These are phyloP conservation scores for Talaromyces sp. DNA, from an alignment of 2,329 filamentous ascomycete genomes.

Conservation along the genomic window DNA sequence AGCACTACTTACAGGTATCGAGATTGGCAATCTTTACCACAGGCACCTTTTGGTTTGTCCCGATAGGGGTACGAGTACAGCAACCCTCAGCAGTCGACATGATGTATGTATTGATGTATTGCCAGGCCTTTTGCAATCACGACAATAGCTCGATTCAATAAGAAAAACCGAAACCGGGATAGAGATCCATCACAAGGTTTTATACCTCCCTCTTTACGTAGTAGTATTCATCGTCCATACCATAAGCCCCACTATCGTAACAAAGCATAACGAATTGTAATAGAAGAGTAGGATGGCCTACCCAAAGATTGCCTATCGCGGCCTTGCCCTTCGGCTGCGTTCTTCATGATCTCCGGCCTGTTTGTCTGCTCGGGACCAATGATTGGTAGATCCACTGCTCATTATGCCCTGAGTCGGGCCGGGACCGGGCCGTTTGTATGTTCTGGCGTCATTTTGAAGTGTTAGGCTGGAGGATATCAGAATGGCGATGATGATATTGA, in stretches of 20 bases:
- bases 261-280: background rate
- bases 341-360: background rate
- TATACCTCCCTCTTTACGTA: background rate
- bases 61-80: slow-evolving; percentile 22
- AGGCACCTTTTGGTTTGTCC: slow-evolving; percentile 18
- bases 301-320: background rate
- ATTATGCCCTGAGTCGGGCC: slow-evolving; percentile 17
- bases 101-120: background rate
- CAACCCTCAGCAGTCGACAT: slow-evolving; percentile 20
- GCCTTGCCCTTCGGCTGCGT: background rate
- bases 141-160: background rate
- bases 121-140: background rate
- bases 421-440: background rate
- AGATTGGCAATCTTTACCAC: slow-evolving; percentile 23
- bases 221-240: background rate
- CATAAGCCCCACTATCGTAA: background rate
- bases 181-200: background rate
- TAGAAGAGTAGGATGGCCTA: background rate
- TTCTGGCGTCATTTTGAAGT: background rate
- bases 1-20: slow-evolving; percentile 23
- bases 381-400: background rate
- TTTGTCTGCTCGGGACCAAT: background rate
- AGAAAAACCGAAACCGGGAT: background rate
- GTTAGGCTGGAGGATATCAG: background rate
- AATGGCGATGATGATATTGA: background rate